Evolutionary conservation across 805 yeast species (phyloP).

Genomic region (Myxozyma melibiosi): DNA sequence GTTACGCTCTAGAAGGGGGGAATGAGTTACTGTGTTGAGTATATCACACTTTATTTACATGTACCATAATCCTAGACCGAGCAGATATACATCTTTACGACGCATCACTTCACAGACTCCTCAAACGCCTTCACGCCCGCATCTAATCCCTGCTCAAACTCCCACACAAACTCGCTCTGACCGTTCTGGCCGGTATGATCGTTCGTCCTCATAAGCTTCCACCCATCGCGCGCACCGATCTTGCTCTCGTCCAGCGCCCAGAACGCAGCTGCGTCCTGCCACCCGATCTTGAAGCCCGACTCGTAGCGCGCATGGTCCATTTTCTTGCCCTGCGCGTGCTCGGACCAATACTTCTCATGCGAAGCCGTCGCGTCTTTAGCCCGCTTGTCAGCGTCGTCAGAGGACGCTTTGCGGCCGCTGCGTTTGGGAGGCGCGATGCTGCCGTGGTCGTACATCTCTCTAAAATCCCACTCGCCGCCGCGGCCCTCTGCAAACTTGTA

Average conservation of each 20-base stretch:
- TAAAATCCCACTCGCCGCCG: slow-evolving; percentile 97
- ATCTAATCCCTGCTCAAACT: slow-evolving; percentile 84
- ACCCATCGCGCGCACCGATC: slow-evolving; percentile 72
- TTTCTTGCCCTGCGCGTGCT: slow-evolving; percentile 55
- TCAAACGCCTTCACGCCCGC: slow-evolving; percentile 57
- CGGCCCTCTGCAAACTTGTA: slow-evolving; percentile 81
- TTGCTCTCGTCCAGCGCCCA: slow-evolving; percentile 67
- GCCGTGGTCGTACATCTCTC: slow-evolving; percentile 61
- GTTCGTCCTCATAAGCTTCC: slow-evolving; percentile 62
- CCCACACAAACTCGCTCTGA: slow-evolving; percentile 67
- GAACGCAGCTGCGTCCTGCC: slow-evolving; percentile 73
- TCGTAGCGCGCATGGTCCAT: slow-evolving; percentile 81
- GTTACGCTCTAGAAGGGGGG: too few relatives aligned
- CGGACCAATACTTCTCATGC: slow-evolving; percentile 72
- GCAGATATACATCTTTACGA: not conserved
- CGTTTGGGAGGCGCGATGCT: slow-evolving; percentile 21
- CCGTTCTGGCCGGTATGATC: slow-evolving; percentile 66
- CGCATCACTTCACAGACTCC: slow-evolving; percentile 1
- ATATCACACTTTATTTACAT: not conserved
- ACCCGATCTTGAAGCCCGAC: slow-evolving; percentile 76
- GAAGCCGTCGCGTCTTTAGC: slow-evolving; percentile 41
- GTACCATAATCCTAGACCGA: too few relatives aligned
- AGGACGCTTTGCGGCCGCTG: slow-evolving; percentile 34
- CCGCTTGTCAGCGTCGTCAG: slow-evolving; percentile 45
- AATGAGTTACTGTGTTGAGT: too few relatives aligned